Percentiles rank a stretch among this genome's conserved stretches.
These are phyloP conservation scores for Elsinoe perseae DNA, from an alignment of 2,329 filamentous ascomycete species.

Conservation along the genomic window DNA sequence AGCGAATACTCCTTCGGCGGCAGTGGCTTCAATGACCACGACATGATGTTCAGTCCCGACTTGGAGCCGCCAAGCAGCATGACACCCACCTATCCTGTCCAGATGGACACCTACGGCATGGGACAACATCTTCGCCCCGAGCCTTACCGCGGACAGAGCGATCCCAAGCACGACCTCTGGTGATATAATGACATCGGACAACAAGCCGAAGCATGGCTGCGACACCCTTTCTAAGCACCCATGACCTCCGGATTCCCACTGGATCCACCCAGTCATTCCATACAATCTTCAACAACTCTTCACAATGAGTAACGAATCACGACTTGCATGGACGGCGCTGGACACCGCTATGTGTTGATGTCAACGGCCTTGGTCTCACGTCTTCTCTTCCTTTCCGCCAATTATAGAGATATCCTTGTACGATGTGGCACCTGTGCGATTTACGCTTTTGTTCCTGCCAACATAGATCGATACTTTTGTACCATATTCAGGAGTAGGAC, in stretches of 20 bases:
- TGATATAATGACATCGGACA: not conserved
- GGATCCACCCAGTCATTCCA: not conserved
- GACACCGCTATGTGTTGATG: not conserved
- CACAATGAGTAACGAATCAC: not conserved
- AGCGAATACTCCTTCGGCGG: constrained; percentile 8
- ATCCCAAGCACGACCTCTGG: not conserved
- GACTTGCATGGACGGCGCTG: not conserved
- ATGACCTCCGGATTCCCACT: not conserved
- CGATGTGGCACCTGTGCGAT: not conserved
- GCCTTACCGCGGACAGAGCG: not conserved
- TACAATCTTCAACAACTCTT: not conserved
- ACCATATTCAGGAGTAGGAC: constrained; percentile 10
- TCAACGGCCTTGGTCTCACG: not conserved
- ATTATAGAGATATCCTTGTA: constrained; percentile 14
- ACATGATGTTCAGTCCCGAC: constrained; percentile 12
- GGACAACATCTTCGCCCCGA: not conserved
- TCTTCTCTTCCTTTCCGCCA: not conserved
- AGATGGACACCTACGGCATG: not conserved
- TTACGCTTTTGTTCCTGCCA: constrained; percentile 2
- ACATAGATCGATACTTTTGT: constrained; percentile 11
- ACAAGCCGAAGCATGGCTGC: too few species aligned
- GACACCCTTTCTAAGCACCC: not conserved
- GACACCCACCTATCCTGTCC: not conserved
- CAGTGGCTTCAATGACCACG: not conserved
- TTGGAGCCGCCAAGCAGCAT: not conserved